Evolutionary conservation across 345 rosid genomes (phyloP), one percentile per base, ranked within the genome.

Genomic region (Camelina hispida): DNA sequence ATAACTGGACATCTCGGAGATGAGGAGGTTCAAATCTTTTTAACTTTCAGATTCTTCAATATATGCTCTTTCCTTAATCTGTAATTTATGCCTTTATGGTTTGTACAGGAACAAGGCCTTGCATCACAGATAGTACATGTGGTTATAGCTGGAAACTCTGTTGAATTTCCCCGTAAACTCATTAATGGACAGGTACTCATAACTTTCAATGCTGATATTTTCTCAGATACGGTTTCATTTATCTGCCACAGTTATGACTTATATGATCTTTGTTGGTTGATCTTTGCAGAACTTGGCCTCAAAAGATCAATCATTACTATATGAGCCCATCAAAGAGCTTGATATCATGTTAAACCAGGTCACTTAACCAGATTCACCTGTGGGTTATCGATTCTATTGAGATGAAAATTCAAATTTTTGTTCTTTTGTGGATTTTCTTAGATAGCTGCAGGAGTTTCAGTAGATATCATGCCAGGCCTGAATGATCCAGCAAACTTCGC

Each of bases 391-490:
- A 52, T 15, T 66, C 32, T 35, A 12, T 40, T 32, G 44, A 71
- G 67, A 25, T 57, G 65, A 50, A 71, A 54, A n/a, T 7, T 40
- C 17, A 60, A 58, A 35, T 47, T 71, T 23, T 50, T 9, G 37
- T 34, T 48, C 52, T 58, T 65, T 15, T 32, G 50, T 65, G 76
- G 77, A 32, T 34, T 50, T 76, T 28, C 80, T 71, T 78, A 95
- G 99, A 84, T 95, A 77, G 96, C 96, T 77, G 94, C 98, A 77
- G 89, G 96, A 60, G 76, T 93, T 76, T 86, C 95, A 60, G 69
- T 93, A 82, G 99, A 91, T 85, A 89, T 96, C 80, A 89, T 96
- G 97, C 95, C 99, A 8, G 99, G 99, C 78, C 71, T 83, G 47
- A 73, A 83, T 74, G 99, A 96, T 82, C 97, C 99, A 37, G 98